Evolutionary conservation across 805 yeast genomes (phyloP).

Genomic region (Kazachstania taianensis): DNA sequence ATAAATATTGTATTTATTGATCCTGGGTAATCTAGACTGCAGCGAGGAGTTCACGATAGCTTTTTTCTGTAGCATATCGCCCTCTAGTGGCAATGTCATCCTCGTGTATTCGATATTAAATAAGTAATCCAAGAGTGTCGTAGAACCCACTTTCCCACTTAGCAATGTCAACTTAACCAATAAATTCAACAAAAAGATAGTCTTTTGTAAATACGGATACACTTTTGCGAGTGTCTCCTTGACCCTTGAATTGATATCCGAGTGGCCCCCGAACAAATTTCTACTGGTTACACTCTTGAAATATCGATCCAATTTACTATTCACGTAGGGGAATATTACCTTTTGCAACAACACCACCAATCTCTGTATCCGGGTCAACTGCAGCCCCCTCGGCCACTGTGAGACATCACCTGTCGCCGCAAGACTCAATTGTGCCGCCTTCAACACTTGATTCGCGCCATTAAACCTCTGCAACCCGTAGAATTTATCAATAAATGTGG

Average conservation of each 20-base stretch:
- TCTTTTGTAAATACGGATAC: slow-evolving; percentile 51
- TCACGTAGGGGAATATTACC: slow-evolving; percentile 58
- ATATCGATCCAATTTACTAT: slow-evolving; percentile 41
- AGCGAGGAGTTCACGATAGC: not conserved
- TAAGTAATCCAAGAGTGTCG: slow-evolving; percentile 50
- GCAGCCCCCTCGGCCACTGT: slow-evolving; percentile 24
- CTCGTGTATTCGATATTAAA: slow-evolving; percentile 54
- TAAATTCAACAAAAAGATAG: slow-evolving; percentile 40
- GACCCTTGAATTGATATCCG: not conserved
- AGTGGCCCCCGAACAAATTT: not conserved
- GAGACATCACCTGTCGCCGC: slow-evolving; percentile 3
- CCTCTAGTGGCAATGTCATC: slow-evolving; percentile 15
- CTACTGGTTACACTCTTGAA: not conserved
- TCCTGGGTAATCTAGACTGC: slow-evolving; percentile 24
- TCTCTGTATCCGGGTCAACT: slow-evolving; percentile 45
- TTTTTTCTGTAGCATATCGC: no score
- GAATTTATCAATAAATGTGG: slow-evolving; percentile 84
- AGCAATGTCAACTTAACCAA: slow-evolving; percentile 53
- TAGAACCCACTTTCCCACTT: slow-evolving; percentile 54
- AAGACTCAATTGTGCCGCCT: slow-evolving; percentile 5
- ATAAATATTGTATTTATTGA: slow-evolving; percentile 20
- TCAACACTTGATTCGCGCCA: slow-evolving; percentile 14
- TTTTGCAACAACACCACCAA: slow-evolving; percentile 45
- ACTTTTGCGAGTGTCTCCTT: slow-evolving; percentile 35
- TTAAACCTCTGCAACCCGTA: slow-evolving; percentile 69